Base-by-base conservation (phyloP, 2,329 filamentous ascomycete species). In the Aspergillus sp. region DNA sequence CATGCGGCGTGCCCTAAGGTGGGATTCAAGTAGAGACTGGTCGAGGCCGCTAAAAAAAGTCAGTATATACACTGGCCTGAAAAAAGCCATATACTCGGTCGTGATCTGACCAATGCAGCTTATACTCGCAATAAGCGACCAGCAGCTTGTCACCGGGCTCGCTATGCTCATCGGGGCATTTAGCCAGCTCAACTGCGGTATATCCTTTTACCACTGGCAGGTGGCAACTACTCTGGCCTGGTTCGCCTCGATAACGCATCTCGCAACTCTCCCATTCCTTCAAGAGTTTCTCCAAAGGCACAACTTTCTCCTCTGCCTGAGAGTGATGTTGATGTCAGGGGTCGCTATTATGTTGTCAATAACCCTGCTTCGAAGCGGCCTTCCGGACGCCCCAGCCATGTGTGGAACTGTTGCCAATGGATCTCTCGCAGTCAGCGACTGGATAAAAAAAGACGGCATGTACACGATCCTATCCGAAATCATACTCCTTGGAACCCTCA, bases 31-130 rank as follows among this genome's bases (percentile, higher is more conserved):
- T 30, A 30, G 26, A 11, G 26, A 30, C 26, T 30, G 26, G 26
- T 30, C 26, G 26, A 30, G 26, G 26, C 9, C 26, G 26, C 26
- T 30, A 9, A 30, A 11, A 30, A 4, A 8, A 11, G 26, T 30
- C 3, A 30, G 26, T 30, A 1, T 9, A 4, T 30, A 30, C 26
- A 1, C 8, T 30, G 26, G 8, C 26, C 26, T 30, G 26, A 9
- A 30, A 9, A 8, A 30, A 1, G 2, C n/a, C n/a, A 30, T 30
- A 30, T 30, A 30, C 26, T n/a, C n/a, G n/a, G n/a, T n/a, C 9
- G 3, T 11, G 26, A 30, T 30, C 26, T 11, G 0, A 30, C 1
- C 3, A 30, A 30, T 30, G 9, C 36, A 81, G 43, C 18, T 45
- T 13, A 22, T 45, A 13, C 18, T 45, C 1, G 44, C 44, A 11